Conservation (phyloP, 192 early-diverging fungal genomes). For the Chytriomyces sp. region DNA sequence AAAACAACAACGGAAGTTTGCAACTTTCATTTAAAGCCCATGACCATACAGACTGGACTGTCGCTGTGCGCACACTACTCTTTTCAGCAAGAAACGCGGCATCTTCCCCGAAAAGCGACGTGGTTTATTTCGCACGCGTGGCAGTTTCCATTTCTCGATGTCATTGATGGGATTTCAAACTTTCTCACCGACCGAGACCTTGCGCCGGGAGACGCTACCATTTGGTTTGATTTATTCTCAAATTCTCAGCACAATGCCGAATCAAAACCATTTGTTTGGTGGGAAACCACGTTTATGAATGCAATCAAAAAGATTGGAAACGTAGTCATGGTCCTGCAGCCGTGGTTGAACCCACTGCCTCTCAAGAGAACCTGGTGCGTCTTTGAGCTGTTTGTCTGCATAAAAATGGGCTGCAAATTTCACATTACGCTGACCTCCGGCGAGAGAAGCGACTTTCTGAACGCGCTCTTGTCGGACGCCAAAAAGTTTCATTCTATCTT, state of each 20-base stretch:
- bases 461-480: not conserved
- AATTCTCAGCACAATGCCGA: constrained; percentile 20
- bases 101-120: not conserved
- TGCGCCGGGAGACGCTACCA: not conserved
- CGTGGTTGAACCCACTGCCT: constrained; percentile 36
- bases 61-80: constrained; percentile 14
- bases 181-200: constrained; percentile 21
- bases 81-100: not conserved
- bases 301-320: constrained; percentile 31
- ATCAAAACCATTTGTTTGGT: constrained; percentile 26
- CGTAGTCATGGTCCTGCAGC: constrained; percentile 39
- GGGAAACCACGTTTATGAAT: constrained; percentile 40
- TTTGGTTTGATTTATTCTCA: constrained; percentile 41
- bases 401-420: constrained; percentile 10
- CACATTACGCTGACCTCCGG: constrained; percentile 15
- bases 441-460: not conserved
- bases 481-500: not conserved
- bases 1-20: constrained; percentile 34
- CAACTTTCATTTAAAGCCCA: constrained; percentile 7
- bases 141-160: constrained; percentile 38
- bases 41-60: constrained; percentile 11
- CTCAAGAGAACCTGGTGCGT: constrained; percentile 43
- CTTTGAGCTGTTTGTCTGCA: constrained; percentile 34
- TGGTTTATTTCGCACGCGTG: constrained; percentile 46
- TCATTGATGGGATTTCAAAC: constrained; percentile 22